Conservation (phyloP, 768 basidiomycete species). For the Nevesoporus exiguus region DNA sequence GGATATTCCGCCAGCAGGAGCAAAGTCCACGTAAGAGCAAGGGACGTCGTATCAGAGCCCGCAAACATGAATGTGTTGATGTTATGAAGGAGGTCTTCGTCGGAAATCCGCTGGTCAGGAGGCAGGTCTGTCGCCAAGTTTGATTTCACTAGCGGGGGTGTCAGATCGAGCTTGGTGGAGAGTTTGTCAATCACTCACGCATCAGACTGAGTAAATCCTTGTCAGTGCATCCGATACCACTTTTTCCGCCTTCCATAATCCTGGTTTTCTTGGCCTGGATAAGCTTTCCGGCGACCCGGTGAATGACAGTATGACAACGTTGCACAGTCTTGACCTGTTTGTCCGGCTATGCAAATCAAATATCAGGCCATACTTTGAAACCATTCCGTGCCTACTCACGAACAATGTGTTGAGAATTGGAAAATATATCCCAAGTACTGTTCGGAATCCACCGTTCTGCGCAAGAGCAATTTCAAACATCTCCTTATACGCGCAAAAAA, state of each 20-base stretch:
- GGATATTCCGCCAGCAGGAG: conserved; percentile 67
- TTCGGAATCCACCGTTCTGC: conserved; percentile 44
- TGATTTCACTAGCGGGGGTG: conserved; percentile 61
- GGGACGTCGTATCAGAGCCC: conserved; percentile 83
- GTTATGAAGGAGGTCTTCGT: conserved; percentile 81
- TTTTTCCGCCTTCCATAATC: conserved; percentile 56
- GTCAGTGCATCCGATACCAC: conserved; percentile 49
- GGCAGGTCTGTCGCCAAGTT: conserved; percentile 71
- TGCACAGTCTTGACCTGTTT: conserved; percentile 45
- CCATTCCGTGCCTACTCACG: conserved; percentile 38
- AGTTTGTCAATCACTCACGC: conserved; percentile 44
- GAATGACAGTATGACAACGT: conserved; percentile 60
- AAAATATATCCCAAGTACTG: conserved; percentile 52
- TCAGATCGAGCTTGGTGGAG: conserved; percentile 8
- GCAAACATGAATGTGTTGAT: conserved; percentile 91
- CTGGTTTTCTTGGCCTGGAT: conserved; percentile 78
- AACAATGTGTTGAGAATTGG: conserved; percentile 54
- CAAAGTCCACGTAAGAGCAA: conserved; percentile 84
- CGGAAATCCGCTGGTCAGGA: conserved; percentile 71
- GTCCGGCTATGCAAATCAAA: conserved; percentile 46
- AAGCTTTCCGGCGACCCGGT: conserved; percentile 67
- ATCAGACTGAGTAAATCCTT: conserved; percentile 78
- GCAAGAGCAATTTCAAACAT: conserved; percentile 77
- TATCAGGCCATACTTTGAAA: neutral
- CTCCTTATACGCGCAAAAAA: conserved; percentile 77